These are phyloP conservation scores for Didymella segeticola DNA, from an alignment of 2,329 filamentous ascomycete genomes.

Conservation along the genomic window DNA sequence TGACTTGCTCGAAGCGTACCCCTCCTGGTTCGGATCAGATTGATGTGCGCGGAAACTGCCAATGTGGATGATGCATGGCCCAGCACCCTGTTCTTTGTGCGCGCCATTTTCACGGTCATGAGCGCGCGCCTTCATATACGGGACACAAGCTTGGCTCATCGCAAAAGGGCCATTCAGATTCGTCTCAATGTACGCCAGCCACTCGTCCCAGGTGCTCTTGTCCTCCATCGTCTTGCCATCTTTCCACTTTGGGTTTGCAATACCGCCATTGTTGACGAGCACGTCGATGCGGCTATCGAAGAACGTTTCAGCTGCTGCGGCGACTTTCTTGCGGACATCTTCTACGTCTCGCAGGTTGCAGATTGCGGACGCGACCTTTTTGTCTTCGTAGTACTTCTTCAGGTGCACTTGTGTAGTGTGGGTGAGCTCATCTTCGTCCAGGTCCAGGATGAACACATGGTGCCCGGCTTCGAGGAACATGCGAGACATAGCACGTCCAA, in stretches of 20 bases:
- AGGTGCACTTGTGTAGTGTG: slow-evolving; percentile 51
- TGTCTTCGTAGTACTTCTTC: slow-evolving; percentile 44
- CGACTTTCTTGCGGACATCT: slow-evolving; percentile 51
- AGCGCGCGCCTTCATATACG: slow-evolving; percentile 53
- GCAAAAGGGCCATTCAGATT: slow-evolving; percentile 57
- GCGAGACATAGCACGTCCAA: slow-evolving; percentile 56
- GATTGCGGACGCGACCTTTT: slow-evolving; percentile 45
- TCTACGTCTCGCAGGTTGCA: slow-evolving; percentile 55
- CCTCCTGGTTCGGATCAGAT: slow-evolving; percentile 57
- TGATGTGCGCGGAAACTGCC: slow-evolving; percentile 56
- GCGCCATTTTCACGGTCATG: slow-evolving; percentile 35
- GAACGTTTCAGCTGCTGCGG: slow-evolving; percentile 51
- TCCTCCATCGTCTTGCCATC: slow-evolving; percentile 57
- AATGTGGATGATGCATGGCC: slow-evolving; percentile 57
- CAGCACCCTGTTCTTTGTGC: slow-evolving; percentile 40
- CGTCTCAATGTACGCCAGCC: slow-evolving; percentile 56
- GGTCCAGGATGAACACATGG: slow-evolving; percentile 57
- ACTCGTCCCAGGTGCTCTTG: slow-evolving; percentile 51
- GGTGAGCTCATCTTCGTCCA: slow-evolving; percentile 46
- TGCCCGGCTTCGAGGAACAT: slow-evolving; percentile 55
- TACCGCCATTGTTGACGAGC: slow-evolving; percentile 49
- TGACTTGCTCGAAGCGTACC: slow-evolving; percentile 60
- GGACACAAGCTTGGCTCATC: slow-evolving; percentile 56
- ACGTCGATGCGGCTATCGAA: slow-evolving; percentile 51
- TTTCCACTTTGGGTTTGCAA: slow-evolving; percentile 51